These are phyloP conservation scores for Hordeum marinum DNA, from an alignment of 176 grass and related monocot species.

Conservation along the genomic window DNA sequence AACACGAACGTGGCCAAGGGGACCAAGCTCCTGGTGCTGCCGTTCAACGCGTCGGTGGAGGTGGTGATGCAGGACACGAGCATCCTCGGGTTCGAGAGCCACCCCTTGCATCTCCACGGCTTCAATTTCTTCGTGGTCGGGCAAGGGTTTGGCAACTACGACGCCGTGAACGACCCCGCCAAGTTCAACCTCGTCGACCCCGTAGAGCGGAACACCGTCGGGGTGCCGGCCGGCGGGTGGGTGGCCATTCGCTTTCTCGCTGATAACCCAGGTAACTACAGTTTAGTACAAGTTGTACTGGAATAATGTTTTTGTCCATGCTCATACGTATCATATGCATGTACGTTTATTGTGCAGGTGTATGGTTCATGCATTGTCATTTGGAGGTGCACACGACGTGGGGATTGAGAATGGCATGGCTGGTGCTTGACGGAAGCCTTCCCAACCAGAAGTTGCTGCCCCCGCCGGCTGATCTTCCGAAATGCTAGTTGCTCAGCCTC, in stretches of 20 bases:
- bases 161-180: conserved; percentile 34
- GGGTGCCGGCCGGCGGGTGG: conserved; percentile 66
- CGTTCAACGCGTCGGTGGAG: conserved; percentile 50
- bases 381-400: conserved; percentile 50
- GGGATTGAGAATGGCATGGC: conserved; percentile 52
- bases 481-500: conserved; percentile 25
- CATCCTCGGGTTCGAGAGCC: conserved; percentile 61
- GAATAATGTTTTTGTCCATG: background rate
- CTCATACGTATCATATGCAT: background rate
- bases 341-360: conserved; percentile 11
- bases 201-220: conserved; percentile 67
- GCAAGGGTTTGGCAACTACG: conserved; percentile 58
- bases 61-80: conserved; percentile 75
- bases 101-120: conserved; percentile 80
- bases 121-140: conserved; percentile 79
- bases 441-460: conserved; percentile 42
- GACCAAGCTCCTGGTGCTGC: conserved; percentile 45
- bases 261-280: conserved; percentile 59
- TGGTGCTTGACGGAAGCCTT: conserved; percentile 38
- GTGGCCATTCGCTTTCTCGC: conserved; percentile 63
- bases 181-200: conserved; percentile 73
- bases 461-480: conserved; percentile 42
- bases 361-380: conserved; percentile 65
- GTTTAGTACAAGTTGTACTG: background rate
- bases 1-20: conserved; percentile 45